Percentiles rank a stretch among this genome's conserved stretches.
phyloP scores from a whole-genome alignment of 805 yeast species.

The Spathaspora gorwiae region DNA sequence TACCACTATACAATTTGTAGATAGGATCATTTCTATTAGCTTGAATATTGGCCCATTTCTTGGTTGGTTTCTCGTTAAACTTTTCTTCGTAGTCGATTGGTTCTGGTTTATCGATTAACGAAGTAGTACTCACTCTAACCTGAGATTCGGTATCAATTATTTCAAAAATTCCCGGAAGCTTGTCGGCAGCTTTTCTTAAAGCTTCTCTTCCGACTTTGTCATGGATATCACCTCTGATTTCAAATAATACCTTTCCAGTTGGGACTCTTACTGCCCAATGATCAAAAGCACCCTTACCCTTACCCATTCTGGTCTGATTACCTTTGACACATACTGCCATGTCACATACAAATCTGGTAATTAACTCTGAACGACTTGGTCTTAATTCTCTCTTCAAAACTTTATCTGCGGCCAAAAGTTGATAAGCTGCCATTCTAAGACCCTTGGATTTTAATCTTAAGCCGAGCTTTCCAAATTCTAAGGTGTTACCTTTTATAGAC shows the following conservation, averaged over 20 bases:
- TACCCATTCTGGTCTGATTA: constrained; percentile 99
- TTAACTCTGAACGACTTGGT: constrained; percentile 67
- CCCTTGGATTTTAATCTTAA: constrained; percentile 88
- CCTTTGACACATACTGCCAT: constrained; percentile 94
- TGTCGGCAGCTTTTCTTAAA: constrained; percentile 81
- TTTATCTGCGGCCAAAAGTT: constrained; percentile 85
- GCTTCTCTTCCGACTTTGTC: constrained; percentile 89
- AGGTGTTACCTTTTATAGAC: constrained; percentile 78
- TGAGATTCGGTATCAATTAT: constrained; percentile 61
- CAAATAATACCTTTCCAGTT: constrained; percentile 89
- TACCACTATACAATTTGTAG: constrained; percentile 59
- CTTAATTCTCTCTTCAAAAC: constrained; percentile 80
- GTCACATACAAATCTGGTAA: constrained; percentile 78
- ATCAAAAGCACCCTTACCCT: constrained; percentile 96
- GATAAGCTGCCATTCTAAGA: constrained; percentile 76
- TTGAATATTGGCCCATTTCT: constrained; percentile 53
- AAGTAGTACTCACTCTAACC: constrained; percentile 67
- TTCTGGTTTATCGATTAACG: constrained; percentile 45
- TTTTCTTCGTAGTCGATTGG: constrained; percentile 51
- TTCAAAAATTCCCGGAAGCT: constrained; percentile 90
- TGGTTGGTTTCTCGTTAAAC: constrained; percentile 58
- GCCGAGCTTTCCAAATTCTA: constrained; percentile 81
- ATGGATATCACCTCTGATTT: constrained; percentile 76
- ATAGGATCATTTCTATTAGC: constrained; percentile 43
- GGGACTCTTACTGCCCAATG: constrained; percentile 97